Conservation (phyloP, 306 rosid species). For the Quercus berberidifolia region DNA sequence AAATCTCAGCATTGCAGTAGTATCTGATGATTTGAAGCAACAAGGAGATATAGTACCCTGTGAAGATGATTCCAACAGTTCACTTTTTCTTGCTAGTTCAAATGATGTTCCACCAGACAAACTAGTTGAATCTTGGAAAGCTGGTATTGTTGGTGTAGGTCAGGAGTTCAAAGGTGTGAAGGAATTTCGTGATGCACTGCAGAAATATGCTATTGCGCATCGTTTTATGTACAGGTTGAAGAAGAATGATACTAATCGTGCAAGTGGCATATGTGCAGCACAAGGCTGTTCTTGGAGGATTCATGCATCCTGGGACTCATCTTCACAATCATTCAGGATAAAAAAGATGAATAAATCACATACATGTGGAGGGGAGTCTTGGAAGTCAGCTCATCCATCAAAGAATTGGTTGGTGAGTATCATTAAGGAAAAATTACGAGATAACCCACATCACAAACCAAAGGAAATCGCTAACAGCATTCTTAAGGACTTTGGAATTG, state of each 20-base stretch:
- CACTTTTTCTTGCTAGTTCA: constrained; percentile 1
- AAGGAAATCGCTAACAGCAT: constrained; percentile 45
- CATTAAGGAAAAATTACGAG: constrained; percentile 44
- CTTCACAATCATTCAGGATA: constrained; percentile 34
- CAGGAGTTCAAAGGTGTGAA: constrained; percentile 46
- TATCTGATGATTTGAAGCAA: constrained; percentile 12
- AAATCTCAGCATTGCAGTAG: background rate
- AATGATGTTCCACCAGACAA: constrained; percentile 34
- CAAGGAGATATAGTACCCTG: background rate
- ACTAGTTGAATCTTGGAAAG: constrained; percentile 42
- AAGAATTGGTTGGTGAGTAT: constrained; percentile 50
- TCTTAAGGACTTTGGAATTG: constrained; percentile 45
- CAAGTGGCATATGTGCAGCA: constrained; percentile 38
- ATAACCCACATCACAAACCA: constrained; percentile 45
- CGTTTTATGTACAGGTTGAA: constrained; percentile 45
- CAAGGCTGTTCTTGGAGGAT: constrained; percentile 55
- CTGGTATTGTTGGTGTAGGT: constrained; percentile 43
- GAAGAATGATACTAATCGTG: constrained; percentile 51
- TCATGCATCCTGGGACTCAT: constrained; percentile 56
- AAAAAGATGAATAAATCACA: constrained; percentile 38
- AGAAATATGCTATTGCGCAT: constrained; percentile 49
- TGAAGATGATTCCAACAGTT: constrained; percentile 17
- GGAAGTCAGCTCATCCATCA: constrained; percentile 46
- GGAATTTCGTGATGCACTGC: constrained; percentile 55
- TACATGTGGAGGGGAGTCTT: constrained; percentile 40